Base-by-base conservation (phyloP, 2,329 filamentous ascomycete genomes). In the Cladosporium sp. region DNA sequence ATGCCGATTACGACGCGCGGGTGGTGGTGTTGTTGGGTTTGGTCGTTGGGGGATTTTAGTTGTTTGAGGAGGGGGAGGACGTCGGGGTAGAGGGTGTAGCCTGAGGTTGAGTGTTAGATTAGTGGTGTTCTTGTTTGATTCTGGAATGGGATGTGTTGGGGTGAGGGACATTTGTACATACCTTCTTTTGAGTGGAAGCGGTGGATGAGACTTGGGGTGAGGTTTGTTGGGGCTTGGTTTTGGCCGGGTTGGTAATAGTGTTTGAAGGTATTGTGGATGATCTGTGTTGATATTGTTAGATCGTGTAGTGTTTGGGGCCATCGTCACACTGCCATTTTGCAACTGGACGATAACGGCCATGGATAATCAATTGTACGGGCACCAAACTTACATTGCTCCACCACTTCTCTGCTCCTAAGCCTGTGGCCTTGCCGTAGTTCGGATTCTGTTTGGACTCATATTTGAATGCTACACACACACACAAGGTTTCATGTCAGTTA, bases 371-470 rank as follows among this genome's bases (percentile, higher is more conserved):
- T 34, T 7, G 16, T 23, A 56, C 5, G 11, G 13, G 21, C 30
- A 18, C 21, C 14, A 16, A 7, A 73, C 80, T 68, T 76, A 87
- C 86, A 72, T 85, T 84, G 6, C 79, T 81, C 87, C 87, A 89
- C 87, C 87, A 89, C 67, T 75, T 77, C 43, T 81, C 78, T 0
- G 85, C 79, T 8, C 81, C 80, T 70, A 88, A 77, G 1, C 80
- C 82, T 5, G 77, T 82, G 0, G 75, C 78, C 69, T 81, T 85
- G 5, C 87, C 87, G 71, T 87, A 89, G 68, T 89, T 89, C 6
- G 87, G 86, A 70, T 85, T 79, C 21, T 71, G 67, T 49, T 76
- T 79, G 0, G 79, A 75, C 64, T 84, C 79, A 2, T 77, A 67
- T 58, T 81, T 82, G 74, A 86, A 86, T 0, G 86, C 85, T 67